phyloP scores from a whole-genome alignment of 768 basidiomycete species.

The Tricholoma bakamatsutake region DNA sequence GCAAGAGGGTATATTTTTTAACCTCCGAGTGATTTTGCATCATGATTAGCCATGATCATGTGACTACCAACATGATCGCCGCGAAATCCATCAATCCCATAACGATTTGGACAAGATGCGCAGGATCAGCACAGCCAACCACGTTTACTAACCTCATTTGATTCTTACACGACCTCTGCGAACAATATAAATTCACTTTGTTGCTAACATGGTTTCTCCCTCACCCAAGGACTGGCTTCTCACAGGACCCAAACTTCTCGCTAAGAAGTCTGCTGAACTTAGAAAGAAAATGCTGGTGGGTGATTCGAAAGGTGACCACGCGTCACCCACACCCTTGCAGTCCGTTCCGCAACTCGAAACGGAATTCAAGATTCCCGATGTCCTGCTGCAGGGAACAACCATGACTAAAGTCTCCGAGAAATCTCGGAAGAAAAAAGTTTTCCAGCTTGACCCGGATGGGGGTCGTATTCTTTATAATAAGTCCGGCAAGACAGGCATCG shows the following conservation, averaged over 20 bases:
- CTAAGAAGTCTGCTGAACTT: neutral
- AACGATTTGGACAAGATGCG: neutral
- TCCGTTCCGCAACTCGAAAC: neutral
- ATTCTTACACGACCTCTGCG: neutral
- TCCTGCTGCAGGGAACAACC: conserved; percentile 37
- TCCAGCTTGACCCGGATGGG: conserved; percentile 70
- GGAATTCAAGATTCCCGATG: neutral
- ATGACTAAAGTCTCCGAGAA: conserved; percentile 82
- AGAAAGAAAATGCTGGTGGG: neutral
- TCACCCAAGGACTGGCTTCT: neutral
- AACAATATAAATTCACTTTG: neutral
- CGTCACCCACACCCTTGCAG: neutral
- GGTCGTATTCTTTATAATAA: conserved; percentile 65
- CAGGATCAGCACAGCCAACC: neutral
- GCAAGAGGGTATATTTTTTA: too few relatives aligned
- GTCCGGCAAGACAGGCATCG: conserved; percentile 53
- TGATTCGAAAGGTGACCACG: neutral
- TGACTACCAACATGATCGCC: neutral
- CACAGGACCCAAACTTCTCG: neutral
- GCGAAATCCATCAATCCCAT: neutral
- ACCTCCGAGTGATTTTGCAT: too few relatives aligned
- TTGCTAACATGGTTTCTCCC: neutral
- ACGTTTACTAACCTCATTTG: neutral
- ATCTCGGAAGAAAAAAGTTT: conserved; percentile 60
- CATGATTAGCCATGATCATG: neutral